Base-by-base conservation (phyloP, 305 asterid genomes). In the Euphrasia arctica region DNA sequence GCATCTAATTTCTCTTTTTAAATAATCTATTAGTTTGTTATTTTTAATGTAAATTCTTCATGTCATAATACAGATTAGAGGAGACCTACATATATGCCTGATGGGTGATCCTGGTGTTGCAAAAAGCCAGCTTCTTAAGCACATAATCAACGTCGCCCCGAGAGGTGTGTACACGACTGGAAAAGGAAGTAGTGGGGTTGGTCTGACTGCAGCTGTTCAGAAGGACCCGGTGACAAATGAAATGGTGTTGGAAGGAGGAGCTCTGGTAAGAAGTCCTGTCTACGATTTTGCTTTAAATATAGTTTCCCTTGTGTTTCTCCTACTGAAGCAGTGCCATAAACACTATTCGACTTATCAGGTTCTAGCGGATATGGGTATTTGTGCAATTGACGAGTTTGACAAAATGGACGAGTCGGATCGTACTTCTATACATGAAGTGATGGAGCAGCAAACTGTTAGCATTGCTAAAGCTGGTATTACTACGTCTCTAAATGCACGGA, bases 31-130 rank as follows among this genome's bases (percentile, higher is more conserved):
- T 32, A 3, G 36, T 32, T 32, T 32, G 36, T 32, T 32, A 3
- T 32, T 5, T 3, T 32, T 3, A 3, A 32, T 32, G 36, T 32
- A 32, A 0, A 1, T 32, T 32, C 36, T 32, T 32, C 36, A 32
- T 32, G 36, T 3, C 36, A 32, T 32, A 32, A 32, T 32, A 77
- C 67, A 73, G 99, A 93, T 88, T 54, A 83, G 97, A 83, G 99
- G 99, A 70, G 97, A 93, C 72, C 59, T 90, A 66, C 97, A 93
- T 79, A 82, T 90, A 73, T 90, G 99, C 68, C 76, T 90, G 75
- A 90, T 93, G 96, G 97, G 97, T 73, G 99, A 93, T 77, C 99
- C 97, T 8, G 95, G 97, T 66, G 99, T 93, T 58, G 97, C 97
- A 74, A 93, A 93, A 79, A 93, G 99, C 60, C 99, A 93, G 79